Evolutionary conservation across 495 filamentous ascomycete species (phyloP), one percentile per base, ranked within the genome.

Genomic region (Talaromyces ruber): DNA sequence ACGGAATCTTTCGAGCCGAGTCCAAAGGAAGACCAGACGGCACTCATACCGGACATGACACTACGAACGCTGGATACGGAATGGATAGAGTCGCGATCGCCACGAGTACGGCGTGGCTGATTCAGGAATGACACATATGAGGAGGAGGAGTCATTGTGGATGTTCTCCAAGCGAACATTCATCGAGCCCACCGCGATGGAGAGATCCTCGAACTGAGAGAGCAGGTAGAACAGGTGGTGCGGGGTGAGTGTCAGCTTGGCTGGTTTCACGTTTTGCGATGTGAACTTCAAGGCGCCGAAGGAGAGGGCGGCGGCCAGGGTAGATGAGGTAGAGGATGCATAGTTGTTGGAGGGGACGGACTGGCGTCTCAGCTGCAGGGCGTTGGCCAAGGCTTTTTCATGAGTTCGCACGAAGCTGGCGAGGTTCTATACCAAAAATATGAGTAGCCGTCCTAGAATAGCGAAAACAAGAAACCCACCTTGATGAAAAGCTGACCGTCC

Each of bases 51-150:
- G 52, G 94, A 93, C 90, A 98, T 93, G 63, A 96, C 92, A 71
- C 94, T 98, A 75, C 93, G 87, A 45, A 98, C 89, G 76, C 94
- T 98, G 29, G 92, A 95, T 22, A 97, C 92, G 3, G 94, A 98
- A 66, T 90, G 92, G 60, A 97, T 91, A 0, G 94, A 98, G 63
- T 89, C 89, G 43, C 86, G 84, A 80, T 97, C 94, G 58, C 87
- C 84, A 62, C 87, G 85, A 67, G 76, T 74, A 81, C 88, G 73
- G 85, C 91, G 64, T 82, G 90, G 67, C 68, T 92, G 86, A 68
- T 88, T 85, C 52, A 97, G 82, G 73, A 98, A 98, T 16, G 94
- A 98, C 43, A 98, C 94, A 79, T 98, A 98, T 59, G 90, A 88
- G 28, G 92, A 87, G 22, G 89, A 87, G 2, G 86, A 84, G 64